Percentiles rank a stretch among this genome's conserved stretches.
Conservation (phyloP, 257 asterid genomes). For the Nyctanthes arbortristis region DNA sequence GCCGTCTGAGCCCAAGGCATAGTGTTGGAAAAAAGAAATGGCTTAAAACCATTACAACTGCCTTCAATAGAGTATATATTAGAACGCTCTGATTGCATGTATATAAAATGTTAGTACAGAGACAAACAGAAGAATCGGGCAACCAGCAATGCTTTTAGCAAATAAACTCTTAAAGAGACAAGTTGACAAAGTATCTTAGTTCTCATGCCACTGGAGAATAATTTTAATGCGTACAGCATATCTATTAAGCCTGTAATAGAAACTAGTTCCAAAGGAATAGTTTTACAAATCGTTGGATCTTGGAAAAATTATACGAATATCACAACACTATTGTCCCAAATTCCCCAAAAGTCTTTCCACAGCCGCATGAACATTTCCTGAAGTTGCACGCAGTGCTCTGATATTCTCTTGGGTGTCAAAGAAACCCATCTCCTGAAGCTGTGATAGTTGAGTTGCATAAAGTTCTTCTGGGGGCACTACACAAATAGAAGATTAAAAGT, state of each 20-base stretch:
- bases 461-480: slow-evolving; percentile 41
- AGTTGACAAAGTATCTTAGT: slow-evolving; percentile 24
- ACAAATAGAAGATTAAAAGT: slow-evolving; percentile 7
- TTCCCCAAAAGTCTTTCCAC: slow-evolving; percentile 42
- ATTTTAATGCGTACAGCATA: slow-evolving; percentile 24
- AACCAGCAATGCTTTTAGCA: slow-evolving; percentile 10
- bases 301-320: slow-evolving; percentile 12
- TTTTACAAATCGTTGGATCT: slow-evolving; percentile 27
- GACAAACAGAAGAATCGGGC: slow-evolving; percentile 10
- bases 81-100: no score
- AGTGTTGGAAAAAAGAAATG: no score
- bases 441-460: slow-evolving; percentile 41
- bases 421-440: slow-evolving; percentile 63
- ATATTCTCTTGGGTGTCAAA: slow-evolving; percentile 35
- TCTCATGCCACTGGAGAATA: slow-evolving; percentile 33
- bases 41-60: no score
- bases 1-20: no score
- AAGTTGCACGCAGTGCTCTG: slow-evolving; percentile 33
- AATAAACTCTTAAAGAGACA: slow-evolving; percentile 5
- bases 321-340: slow-evolving; percentile 34
- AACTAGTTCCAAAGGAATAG: slow-evolving; percentile 20
- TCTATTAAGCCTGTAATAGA: slow-evolving; percentile 29
- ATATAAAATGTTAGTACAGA: slow-evolving; percentile 29
- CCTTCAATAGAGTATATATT: no score
- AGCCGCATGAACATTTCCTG: slow-evolving; percentile 41